Percentiles rank a stretch among this genome's conserved stretches.
phyloP scores from a whole-genome alignment of 2,329 filamentous ascomycete genomes.

The Colletotrichum musae region DNA sequence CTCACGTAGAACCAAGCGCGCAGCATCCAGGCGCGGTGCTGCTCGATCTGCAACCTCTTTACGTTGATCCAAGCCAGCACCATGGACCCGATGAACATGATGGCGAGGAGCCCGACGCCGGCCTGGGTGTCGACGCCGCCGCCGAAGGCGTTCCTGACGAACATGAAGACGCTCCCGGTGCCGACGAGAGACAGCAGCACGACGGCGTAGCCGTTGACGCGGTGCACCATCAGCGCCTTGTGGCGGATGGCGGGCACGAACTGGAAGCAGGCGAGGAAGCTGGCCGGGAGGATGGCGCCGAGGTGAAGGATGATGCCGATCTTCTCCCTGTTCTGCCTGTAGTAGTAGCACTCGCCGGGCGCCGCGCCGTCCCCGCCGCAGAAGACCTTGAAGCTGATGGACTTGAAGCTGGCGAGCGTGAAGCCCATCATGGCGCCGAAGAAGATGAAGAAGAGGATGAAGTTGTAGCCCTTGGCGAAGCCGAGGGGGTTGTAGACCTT shows the following conservation, averaged over 20 bases:
- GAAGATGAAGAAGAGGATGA: slow-evolving; percentile 67
- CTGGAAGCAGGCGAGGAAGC: slow-evolving; percentile 61
- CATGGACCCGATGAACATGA: slow-evolving; percentile 60
- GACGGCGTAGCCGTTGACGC: slow-evolving; percentile 71
- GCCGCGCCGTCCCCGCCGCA: slow-evolving; percentile 47
- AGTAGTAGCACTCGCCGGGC: slow-evolving; percentile 55
- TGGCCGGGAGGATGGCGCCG: slow-evolving; percentile 59
- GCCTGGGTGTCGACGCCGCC: slow-evolving; percentile 66
- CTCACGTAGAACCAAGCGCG: slow-evolving; percentile 65
- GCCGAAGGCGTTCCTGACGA: slow-evolving; percentile 65
- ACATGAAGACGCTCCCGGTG: slow-evolving; percentile 67
- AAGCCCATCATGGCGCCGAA: slow-evolving; percentile 63
- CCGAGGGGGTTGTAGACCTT: slow-evolving; percentile 63
- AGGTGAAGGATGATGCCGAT: slow-evolving; percentile 64
- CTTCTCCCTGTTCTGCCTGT: slow-evolving; percentile 48
- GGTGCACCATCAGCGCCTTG: slow-evolving; percentile 67
- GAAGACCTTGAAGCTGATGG: slow-evolving; percentile 55
- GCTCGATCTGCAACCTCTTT: slow-evolving; percentile 72
- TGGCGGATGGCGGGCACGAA: slow-evolving; percentile 64
- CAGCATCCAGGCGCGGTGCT: slow-evolving; percentile 76
- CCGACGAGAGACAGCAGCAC: slow-evolving; percentile 61
- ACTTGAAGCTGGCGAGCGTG: slow-evolving; percentile 61
- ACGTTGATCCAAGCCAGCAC: slow-evolving; percentile 69
- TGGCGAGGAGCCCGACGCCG: slow-evolving; percentile 57
- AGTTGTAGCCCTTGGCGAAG: slow-evolving; percentile 71